Evolutionary conservation across 1,284 basidiomycete species (phyloP).

Genomic region (Trichosporon sp.): DNA sequence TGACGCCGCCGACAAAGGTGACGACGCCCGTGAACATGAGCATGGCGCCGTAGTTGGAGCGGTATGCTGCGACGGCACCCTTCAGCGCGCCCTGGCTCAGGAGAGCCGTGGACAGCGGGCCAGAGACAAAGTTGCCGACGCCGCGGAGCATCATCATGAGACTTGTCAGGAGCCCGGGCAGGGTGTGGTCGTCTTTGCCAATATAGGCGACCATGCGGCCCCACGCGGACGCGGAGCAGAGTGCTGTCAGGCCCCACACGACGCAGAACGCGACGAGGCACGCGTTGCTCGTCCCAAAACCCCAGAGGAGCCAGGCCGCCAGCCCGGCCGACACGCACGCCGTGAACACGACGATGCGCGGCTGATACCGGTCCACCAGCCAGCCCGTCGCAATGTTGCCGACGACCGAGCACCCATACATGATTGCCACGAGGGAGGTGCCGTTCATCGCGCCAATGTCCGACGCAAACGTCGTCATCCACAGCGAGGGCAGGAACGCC

Average conservation of each 20-base stretch:
- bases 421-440: conserved; percentile 48
- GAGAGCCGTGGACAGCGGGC: conserved; percentile 45
- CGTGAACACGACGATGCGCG: conserved; percentile 42
- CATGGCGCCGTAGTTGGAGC: conserved; percentile 40
- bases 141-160: conserved; percentile 49
- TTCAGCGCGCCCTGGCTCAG: conserved; percentile 36
- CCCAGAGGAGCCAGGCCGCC: conserved; percentile 53
- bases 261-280: conserved; percentile 41
- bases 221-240: conserved; percentile 34
- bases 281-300: conserved; percentile 46
- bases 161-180: conserved; percentile 45
- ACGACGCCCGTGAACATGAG: conserved; percentile 38
- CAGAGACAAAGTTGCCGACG: conserved; percentile 52
- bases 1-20: conserved; percentile 33
- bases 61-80: conserved; percentile 48
- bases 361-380: conserved; percentile 46
- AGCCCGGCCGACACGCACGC: conserved; percentile 45
- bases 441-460: conserved; percentile 47
- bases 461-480: conserved; percentile 53
- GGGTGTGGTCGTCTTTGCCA: conserved; percentile 45
- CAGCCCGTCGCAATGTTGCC: conserved; percentile 49
- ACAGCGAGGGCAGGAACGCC: conserved; percentile 54
- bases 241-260: conserved; percentile 42
- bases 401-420: conserved; percentile 52
- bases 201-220: conserved; percentile 24